Conservation (phyloP, 768 basidiomycete species). For the Suillus brevipes region DNA sequence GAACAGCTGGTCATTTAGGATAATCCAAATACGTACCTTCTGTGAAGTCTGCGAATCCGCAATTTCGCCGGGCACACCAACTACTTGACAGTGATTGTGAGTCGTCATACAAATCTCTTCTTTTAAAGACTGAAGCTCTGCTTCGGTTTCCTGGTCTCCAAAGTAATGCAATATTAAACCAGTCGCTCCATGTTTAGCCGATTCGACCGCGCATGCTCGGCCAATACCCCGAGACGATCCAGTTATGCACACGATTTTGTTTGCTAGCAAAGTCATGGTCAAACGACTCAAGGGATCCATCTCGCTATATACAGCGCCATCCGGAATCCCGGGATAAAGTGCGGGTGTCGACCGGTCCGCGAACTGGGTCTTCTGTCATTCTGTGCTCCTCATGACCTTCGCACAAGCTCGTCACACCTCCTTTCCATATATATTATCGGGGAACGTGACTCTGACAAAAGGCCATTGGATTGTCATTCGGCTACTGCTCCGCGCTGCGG, state of each 20-base stretch:
- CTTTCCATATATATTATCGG: conserved; percentile 7
- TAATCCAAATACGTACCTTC: conserved; percentile 39
- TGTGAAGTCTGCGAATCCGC: conserved; percentile 53
- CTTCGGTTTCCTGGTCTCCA: conserved; percentile 55
- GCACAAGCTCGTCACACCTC: conserved; percentile 11
- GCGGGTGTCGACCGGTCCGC: conserved; percentile 3
- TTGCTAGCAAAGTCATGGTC: conserved; percentile 43
- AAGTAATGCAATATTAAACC: conserved; percentile 68
- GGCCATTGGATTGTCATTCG: conserved; percentile 3
- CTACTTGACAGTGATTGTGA: conserved; percentile 37
- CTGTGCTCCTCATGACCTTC: conserved; percentile 19
- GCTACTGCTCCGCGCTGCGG: conserved; percentile 5
- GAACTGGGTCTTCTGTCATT: conserved; percentile 11
- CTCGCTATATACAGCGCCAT: conserved; percentile 1
- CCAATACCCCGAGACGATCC: conserved; percentile 78
- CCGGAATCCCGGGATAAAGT: conserved; percentile 1
- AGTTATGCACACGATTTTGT: conserved; percentile 70
- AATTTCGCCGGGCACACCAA: conserved; percentile 66
- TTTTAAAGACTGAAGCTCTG: conserved; percentile 48
- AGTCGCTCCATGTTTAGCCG: conserved; percentile 61
- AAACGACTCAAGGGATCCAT: neutral
- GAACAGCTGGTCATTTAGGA: neutral
- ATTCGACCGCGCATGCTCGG: conserved; percentile 64
- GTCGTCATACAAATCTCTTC: conserved; percentile 41
- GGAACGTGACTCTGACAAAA: conserved; percentile 14